phyloP scores from a whole-genome alignment of 495 filamentous ascomycete species.

The Penicillium steckii region DNA sequence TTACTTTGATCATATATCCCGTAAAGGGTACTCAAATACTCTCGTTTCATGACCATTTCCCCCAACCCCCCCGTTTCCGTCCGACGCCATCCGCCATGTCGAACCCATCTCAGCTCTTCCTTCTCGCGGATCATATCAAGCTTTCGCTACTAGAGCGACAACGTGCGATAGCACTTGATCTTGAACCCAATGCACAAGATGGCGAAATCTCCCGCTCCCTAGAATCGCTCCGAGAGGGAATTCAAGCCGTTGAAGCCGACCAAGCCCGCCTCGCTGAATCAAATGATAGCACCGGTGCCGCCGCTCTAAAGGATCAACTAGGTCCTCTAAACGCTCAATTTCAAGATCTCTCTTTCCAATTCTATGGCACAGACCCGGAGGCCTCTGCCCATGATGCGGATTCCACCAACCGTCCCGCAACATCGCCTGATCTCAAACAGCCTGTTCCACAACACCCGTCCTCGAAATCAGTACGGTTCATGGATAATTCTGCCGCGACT shows the following conservation, averaged over 20 bases:
- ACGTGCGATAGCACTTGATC: slow-evolving; percentile 81
- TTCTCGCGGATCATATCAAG: slow-evolving; percentile 56
- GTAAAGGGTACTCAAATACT: not conserved
- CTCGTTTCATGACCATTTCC: not conserved
- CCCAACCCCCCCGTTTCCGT: not conserved
- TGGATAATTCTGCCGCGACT: slow-evolving; percentile 57
- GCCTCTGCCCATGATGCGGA: slow-evolving; percentile 61
- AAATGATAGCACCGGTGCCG: slow-evolving; percentile 52
- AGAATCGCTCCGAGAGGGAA: slow-evolving; percentile 78
- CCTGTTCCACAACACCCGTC: slow-evolving; percentile 47
- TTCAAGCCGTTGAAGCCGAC: slow-evolving; percentile 72
- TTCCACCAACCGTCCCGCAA: slow-evolving; percentile 50
- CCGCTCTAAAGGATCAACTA: slow-evolving; percentile 72
- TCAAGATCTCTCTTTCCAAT: slow-evolving; percentile 58
- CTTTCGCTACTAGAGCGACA: slow-evolving; percentile 74
- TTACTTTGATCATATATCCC: slow-evolving; percentile 2
- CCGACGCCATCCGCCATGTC: slow-evolving; percentile 48
- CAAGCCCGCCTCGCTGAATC: slow-evolving; percentile 57
- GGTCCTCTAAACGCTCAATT: slow-evolving; percentile 54
- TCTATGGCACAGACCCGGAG: slow-evolving; percentile 59
- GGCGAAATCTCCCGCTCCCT: slow-evolving; percentile 86
- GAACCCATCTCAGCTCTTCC: slow-evolving; percentile 53
- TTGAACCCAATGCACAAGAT: slow-evolving; percentile 82
- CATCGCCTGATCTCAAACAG: slow-evolving; percentile 44
- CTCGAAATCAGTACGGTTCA: slow-evolving; percentile 89